Base-by-base conservation (phyloP, 106 monocot species). In the Amphibolis antarctica region DNA sequence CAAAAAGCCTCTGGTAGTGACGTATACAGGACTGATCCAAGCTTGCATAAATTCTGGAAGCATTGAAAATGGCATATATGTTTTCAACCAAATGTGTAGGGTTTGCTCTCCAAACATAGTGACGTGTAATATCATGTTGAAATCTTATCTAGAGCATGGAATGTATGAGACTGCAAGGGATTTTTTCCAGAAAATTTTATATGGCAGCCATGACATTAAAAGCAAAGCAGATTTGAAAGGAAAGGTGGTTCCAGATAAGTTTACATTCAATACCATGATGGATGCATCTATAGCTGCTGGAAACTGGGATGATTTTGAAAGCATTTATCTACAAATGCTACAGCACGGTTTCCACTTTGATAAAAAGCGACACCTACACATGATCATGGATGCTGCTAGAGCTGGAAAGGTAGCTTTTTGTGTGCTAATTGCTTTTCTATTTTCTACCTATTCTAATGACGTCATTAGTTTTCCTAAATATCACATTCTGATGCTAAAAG, bases 21-120 rank as follows among this genome's bases (percentile, higher is more conserved):
- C 91, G 45, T 98, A 98, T 63, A 98, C 98, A 23, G 98, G 98
- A 47, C 62, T 98, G 56, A 98, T 98, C 62, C 91, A 91, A 77
- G 69, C 85, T 49, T 98, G 98, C 60, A 54, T 98, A 15, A 69
- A 88, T 71, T 80, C 86, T n/a, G 82, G 82, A 59, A 88, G 64
- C 64, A 85, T 98, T 46, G 65, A 91, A 60, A 83, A 87, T 75
- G 87, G 60, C 14, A 22, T 62, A 75, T 98, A 82, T 62, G 77
- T 91, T 21, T 98, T 91, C 69, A 72, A 81, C 31, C 67, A 91
- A 73, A 98, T 98, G 98, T 69, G 73, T n/a, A 88, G 78, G 42
- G 78, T 82, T 66, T 98, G 98, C 56, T 76, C 85, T 1, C 91
- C 98, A 31, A 98, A 91, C 57, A 58, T 66, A 13, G 70, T 91